phyloP scores from a whole-genome alignment of 2,329 filamentous ascomycete genomes.

The Microthyrium microscopicum region DNA sequence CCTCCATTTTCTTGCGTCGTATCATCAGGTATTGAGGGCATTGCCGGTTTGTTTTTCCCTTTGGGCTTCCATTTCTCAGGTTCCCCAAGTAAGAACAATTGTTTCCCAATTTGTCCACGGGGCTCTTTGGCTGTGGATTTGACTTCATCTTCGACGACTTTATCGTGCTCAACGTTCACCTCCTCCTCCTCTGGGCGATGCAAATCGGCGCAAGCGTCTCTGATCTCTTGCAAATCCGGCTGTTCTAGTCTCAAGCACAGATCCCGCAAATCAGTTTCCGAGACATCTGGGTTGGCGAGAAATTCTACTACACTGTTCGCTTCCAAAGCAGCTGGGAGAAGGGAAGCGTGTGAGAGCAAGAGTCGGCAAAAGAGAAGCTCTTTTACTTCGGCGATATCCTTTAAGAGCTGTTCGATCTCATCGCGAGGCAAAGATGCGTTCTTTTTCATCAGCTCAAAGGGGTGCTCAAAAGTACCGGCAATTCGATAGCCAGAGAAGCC shows the following conservation, averaged over 20 bases:
- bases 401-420: conserved; percentile 26
- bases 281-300: conserved; percentile 25
- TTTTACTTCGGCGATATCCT: conserved; percentile 33
- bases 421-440: conserved; percentile 23
- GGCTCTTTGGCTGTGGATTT: too few relatives aligned
- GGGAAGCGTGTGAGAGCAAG: conserved; percentile 27
- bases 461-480: too few relatives aligned
- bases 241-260: conserved; percentile 31
- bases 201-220: conserved; percentile 35
- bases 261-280: conserved; percentile 27
- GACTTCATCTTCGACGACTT: conserved; percentile 12
- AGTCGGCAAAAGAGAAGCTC: conserved; percentile 32
- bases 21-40: neutral
- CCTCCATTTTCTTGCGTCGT: neutral
- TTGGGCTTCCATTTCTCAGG: neutral
- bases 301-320: conserved; percentile 30
- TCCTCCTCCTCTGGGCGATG: conserved; percentile 23
- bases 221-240: conserved; percentile 31
- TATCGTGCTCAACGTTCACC: conserved; percentile 17
- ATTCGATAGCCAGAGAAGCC: too few relatives aligned
- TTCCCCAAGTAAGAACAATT: too few relatives aligned
- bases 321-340: conserved; percentile 29
- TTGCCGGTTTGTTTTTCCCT: neutral
- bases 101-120: too few relatives aligned
- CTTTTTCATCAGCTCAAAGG: too few relatives aligned